These are phyloP conservation scores for Irpex rosettiformis DNA, from an alignment of 1,284 basidiomycete species.

Conservation along the genomic window DNA sequence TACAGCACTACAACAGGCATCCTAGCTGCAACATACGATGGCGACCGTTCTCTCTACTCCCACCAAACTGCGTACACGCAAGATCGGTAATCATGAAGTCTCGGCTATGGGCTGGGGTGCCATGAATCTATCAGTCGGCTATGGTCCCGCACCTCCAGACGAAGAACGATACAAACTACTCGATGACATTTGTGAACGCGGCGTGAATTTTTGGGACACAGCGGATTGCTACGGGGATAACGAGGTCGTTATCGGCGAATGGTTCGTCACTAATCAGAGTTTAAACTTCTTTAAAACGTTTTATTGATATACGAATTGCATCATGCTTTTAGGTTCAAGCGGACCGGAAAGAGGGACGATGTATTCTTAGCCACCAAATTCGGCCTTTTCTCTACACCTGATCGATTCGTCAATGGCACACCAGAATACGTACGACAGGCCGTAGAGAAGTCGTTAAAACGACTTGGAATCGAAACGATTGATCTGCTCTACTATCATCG, in stretches of 20 bases:
- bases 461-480: conserved; percentile 30
- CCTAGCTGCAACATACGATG: background rate
- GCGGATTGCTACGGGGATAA: conserved; percentile 19
- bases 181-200: conserved; percentile 2
- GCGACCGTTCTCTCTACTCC: background rate
- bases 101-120: conserved; percentile 24
- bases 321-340: conserved; percentile 29
- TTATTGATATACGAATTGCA: background rate
- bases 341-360: conserved; percentile 35
- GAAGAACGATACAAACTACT: conserved; percentile 25
- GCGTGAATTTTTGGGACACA: conserved; percentile 16
- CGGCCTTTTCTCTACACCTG: conserved; percentile 19
- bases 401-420: conserved; percentile 18
- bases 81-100: conserved; percentile 1
- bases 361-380: conserved; percentile 50
- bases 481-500: conserved; percentile 38
- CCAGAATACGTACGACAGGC: conserved; percentile 30
- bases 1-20: background rate
- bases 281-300: background rate
- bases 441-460: conserved; percentile 31
- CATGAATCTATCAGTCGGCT: conserved; percentile 21
- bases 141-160: conserved; percentile 20
- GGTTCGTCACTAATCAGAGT: background rate
- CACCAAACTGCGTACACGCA: background rate
- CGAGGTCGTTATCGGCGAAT: background rate